Conservation (phyloP, 331 rosid species). For the Malus hybrid region DNA sequence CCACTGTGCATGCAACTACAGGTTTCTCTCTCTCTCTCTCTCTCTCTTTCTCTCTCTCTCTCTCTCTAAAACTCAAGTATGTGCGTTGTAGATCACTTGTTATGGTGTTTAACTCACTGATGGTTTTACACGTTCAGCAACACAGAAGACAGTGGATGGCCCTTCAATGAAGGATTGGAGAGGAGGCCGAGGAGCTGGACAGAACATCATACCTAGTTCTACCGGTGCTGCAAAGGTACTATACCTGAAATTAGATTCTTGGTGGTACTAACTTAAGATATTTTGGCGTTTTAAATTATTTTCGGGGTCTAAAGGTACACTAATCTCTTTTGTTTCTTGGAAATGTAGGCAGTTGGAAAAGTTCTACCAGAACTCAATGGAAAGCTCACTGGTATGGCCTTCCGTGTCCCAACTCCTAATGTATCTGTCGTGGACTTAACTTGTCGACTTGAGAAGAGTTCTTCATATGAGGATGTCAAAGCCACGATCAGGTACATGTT, state of each 20-base stretch:
- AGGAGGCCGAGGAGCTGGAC: constrained; percentile 96
- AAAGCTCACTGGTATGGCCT: constrained; percentile 98
- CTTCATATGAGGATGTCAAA: constrained; percentile 87
- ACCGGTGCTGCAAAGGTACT: constrained; percentile 97
- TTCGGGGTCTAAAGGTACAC: background rate
- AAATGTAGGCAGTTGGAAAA: constrained; percentile 88
- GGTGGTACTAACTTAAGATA: background rate
- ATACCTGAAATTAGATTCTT: background rate
- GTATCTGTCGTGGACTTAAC: constrained; percentile 97
- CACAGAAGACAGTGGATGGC: constrained; percentile 97
- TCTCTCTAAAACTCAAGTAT: background rate
- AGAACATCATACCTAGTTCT: constrained; percentile 95
- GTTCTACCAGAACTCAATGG: constrained; percentile 98
- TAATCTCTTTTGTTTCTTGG: constrained; percentile 1
- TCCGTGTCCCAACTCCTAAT: constrained; percentile 96
- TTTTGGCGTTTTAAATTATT: background rate
- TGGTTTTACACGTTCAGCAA: constrained; percentile 43
- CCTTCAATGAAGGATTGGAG: constrained; percentile 99
- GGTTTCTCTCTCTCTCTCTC: constrained; percentile 31
- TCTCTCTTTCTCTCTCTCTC: background rate
- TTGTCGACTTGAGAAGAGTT: constrained; percentile 75
- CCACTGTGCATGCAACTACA: constrained; percentile 98
- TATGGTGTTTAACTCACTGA: constrained; percentile 11
- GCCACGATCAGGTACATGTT: constrained; percentile 69
- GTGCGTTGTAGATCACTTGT: background rate